A percentile compares a stretch with the other conserved stretches of the same genome.
phyloP scores from a whole-genome alignment of 2,329 filamentous ascomycete genomes.

The Xylariaceae sp. region DNA sequence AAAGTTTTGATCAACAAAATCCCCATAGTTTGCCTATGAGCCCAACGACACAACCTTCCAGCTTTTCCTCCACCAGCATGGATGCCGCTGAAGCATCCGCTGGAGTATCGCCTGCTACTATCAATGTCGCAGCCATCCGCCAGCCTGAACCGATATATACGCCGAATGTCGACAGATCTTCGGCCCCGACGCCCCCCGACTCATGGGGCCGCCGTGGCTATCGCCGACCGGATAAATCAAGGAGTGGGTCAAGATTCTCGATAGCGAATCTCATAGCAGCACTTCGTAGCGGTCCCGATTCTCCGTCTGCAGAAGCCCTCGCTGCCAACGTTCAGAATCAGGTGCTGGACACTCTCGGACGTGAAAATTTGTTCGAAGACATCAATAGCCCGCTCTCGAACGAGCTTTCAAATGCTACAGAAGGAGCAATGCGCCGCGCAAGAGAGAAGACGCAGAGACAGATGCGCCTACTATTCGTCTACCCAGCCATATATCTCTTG shows the following conservation, averaged over 20 bases:
- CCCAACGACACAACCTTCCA: conserved; percentile 10
- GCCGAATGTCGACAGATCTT: background rate
- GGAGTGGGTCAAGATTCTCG: conserved; percentile 4
- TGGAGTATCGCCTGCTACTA: background rate
- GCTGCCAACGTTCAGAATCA: background rate
- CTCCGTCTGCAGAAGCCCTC: background rate
- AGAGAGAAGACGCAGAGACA: conserved; percentile 61
- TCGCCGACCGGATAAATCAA: background rate
- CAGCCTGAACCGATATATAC: conserved; percentile 1
- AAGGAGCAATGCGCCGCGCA: conserved; percentile 33
- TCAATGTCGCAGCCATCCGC: conserved; percentile 3
- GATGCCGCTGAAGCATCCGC: no score
- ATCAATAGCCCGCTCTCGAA: no score
- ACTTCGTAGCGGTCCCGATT: conserved; percentile 14
- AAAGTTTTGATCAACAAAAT: conserved; percentile 3
- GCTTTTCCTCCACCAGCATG: background rate
- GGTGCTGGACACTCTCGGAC: conserved; percentile 3
- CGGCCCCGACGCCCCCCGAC: background rate
- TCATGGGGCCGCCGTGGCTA: conserved; percentile 1
- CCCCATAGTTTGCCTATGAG: conserved; percentile 5
- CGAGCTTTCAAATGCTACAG: conserved; percentile 28
- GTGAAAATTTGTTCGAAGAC: no score
- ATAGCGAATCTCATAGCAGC: conserved; percentile 14
- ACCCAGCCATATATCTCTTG: conserved; percentile 67
- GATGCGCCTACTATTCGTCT: conserved; percentile 69